phyloP scores from a whole-genome alignment of 768 basidiomycete species.

The Grammothele lineata region DNA sequence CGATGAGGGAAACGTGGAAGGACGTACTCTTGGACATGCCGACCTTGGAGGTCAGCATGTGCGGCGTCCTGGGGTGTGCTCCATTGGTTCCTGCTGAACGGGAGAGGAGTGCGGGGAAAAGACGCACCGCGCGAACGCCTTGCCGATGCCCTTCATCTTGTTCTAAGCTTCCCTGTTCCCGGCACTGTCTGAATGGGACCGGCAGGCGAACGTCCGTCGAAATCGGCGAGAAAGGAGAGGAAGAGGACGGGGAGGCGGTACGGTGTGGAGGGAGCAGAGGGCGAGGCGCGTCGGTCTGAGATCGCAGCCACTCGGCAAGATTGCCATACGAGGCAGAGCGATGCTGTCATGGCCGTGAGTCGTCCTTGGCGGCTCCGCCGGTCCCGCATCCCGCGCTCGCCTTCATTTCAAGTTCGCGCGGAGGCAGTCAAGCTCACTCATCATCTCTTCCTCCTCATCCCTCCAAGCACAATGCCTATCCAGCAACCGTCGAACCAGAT shows the following conservation, averaged over 20 bases:
- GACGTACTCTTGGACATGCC: conserved; percentile 88
- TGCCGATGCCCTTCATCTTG: conserved; percentile 26
- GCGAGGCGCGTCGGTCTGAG: neutral
- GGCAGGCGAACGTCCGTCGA: no score
- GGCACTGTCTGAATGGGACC: no score
- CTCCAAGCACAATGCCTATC: conserved; percentile 39
- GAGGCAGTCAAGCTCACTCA: neutral
- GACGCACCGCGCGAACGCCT: conserved; percentile 28
- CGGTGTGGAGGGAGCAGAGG: neutral
- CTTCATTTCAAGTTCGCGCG: conserved; percentile 7
- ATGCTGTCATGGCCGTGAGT: neutral
- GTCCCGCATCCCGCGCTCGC: neutral
- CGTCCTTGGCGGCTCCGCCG: neutral
- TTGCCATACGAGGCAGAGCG: neutral
- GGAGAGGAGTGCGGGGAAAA: neutral
- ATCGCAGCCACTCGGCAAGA: no score
- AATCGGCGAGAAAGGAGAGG: no score
- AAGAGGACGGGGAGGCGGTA: no score
- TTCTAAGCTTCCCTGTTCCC: neutral
- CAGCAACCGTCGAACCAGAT: conserved; percentile 89
- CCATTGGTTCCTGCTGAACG: neutral
- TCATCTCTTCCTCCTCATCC: neutral
- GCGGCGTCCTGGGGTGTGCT: conserved; percentile 66
- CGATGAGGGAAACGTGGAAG: neutral
- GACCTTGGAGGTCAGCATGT: conserved; percentile 79